Evolutionary conservation across 192 early-diverging fungal species (phyloP).

Genomic region (Umbelopsis ramanniana): DNA sequence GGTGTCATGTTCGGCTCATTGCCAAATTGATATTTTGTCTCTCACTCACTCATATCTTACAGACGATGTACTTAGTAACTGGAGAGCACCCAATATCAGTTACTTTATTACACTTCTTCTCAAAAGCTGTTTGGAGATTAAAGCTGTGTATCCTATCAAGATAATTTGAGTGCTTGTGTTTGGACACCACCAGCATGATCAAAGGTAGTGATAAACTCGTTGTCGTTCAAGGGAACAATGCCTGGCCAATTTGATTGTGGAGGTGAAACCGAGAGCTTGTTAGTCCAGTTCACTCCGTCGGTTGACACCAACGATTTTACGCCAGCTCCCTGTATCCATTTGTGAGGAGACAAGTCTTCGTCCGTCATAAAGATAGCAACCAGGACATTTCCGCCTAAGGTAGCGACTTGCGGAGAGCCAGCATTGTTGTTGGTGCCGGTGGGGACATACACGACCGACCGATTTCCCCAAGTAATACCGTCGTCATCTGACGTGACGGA

Average conservation of each 20-base stretch:
- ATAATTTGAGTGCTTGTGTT: too few relatives aligned
- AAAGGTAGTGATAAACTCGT: not conserved
- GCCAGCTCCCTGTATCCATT: not conserved
- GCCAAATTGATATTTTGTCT: too few relatives aligned
- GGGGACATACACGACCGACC: not conserved
- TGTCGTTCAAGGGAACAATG: not conserved
- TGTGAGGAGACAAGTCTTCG: not conserved
- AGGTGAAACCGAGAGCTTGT: slow-evolving; percentile 8
- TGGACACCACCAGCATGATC: not conserved
- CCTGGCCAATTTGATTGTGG: slow-evolving; percentile 14
- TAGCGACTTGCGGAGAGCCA: slow-evolving; percentile 4
- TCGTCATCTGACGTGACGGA: slow-evolving; percentile 6
- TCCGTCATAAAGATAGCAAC: slow-evolving; percentile 13
- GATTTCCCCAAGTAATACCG: slow-evolving; percentile 5
- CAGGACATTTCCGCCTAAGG: not conserved
- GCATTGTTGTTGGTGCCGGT: slow-evolving; percentile 3
- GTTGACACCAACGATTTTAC: not conserved
- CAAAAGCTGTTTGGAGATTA: too few relatives aligned
- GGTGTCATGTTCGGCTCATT: too few relatives aligned
- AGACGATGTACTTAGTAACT: too few relatives aligned
- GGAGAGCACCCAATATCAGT: too few relatives aligned
- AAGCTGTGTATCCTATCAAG: too few relatives aligned
- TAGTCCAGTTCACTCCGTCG: not conserved
- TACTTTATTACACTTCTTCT: too few relatives aligned
- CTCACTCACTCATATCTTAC: too few relatives aligned